Base-by-base conservation (phyloP, 371 early-diverging fungal species). In the Mortierella sp. region DNA sequence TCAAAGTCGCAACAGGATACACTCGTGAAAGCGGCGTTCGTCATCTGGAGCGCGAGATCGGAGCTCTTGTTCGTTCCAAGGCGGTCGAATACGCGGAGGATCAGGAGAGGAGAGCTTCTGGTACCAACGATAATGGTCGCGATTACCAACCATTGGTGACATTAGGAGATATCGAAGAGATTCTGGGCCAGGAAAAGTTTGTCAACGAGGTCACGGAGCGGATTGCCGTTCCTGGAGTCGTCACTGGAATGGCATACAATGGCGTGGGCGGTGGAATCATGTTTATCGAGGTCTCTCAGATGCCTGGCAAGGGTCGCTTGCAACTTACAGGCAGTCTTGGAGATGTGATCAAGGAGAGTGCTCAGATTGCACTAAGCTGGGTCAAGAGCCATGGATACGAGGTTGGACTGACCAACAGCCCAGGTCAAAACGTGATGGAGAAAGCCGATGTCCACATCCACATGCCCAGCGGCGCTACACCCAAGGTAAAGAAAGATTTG, bases 1-100 rank as follows among this genome's bases (percentile, higher is more conserved):
- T 84, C 13, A 84, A 87, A 49, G 71, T 95, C 9, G 89, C 90
- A 3, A 87, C 86, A 8, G 85, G 87, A 6, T 96, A 94, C 79
- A 94, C 95, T 26, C 88, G 93, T 26, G 96, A 96, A 80, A 90
- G 93, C 43, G 96, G 96, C 2, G 95, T 96, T 0, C 87, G 96
- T 30, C 83, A 82, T 28, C 72, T 96, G 12, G 93, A 95, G 57
- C 84, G 94, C 27, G 84, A 88, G 47, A 83, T 95, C 52, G 95
- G 91, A 7, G 78, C 87, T n/a, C 79, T 94, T 12, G 90, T 92
- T 41, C 86, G 96, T 16, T 80, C 83, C 21, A 67, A 93, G 61
- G 94, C 94, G 16, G 91, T 93, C 9, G 88, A 91, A 61, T 81
- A 83, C 48, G 89, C 88, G 4, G 81, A 81, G 26, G 26, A 70